Conservation (phyloP, 768 basidiomycete genomes). For the Trametes gibbosa region DNA sequence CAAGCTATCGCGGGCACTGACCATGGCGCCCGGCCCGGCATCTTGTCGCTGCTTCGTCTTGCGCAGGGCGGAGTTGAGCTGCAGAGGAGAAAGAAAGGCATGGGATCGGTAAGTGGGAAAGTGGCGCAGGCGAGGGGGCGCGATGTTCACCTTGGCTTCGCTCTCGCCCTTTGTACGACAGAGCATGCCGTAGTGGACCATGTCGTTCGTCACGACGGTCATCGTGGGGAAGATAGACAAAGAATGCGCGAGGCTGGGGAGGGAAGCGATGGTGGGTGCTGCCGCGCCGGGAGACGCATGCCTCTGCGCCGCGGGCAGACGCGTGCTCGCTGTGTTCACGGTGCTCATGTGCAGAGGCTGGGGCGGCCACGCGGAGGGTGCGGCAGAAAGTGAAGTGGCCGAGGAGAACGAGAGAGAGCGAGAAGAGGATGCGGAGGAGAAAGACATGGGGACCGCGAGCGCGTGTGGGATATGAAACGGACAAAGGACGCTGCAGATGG, state of each 20-base stretch:
- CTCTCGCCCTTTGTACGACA: slow-evolving; percentile 25
- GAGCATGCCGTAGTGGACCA: slow-evolving; percentile 29
- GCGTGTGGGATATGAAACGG: slow-evolving; percentile 11
- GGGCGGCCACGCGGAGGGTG: slow-evolving; percentile 13
- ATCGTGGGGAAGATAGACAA: slow-evolving; percentile 29
- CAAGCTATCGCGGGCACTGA: slow-evolving; percentile 14
- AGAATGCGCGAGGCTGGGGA: slow-evolving; percentile 31
- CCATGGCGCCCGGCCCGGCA: slow-evolving; percentile 12
- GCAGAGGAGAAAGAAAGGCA: not conserved
- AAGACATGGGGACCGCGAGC: slow-evolving; percentile 1
- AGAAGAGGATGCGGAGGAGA: slow-evolving; percentile 19
- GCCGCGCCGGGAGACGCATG: not conserved
- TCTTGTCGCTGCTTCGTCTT: slow-evolving; percentile 25
- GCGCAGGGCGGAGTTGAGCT: slow-evolving; percentile 28
- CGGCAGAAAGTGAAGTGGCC: too few relatives aligned
- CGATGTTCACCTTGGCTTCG: slow-evolving; percentile 27
- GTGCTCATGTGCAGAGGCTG: not conserved
- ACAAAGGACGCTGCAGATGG: slow-evolving; percentile 18
- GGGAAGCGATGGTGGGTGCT: slow-evolving; percentile 23
- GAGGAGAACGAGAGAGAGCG: slow-evolving; percentile 14
- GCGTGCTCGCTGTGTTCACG: not conserved
- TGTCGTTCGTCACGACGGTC: slow-evolving; percentile 29
- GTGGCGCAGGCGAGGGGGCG: not conserved
- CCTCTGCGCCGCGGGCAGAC: not conserved
- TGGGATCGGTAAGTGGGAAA: not conserved